phyloP scores from a whole-genome alignment of 1,284 basidiomycete species.

The Acaromyces ingoldii region DNA sequence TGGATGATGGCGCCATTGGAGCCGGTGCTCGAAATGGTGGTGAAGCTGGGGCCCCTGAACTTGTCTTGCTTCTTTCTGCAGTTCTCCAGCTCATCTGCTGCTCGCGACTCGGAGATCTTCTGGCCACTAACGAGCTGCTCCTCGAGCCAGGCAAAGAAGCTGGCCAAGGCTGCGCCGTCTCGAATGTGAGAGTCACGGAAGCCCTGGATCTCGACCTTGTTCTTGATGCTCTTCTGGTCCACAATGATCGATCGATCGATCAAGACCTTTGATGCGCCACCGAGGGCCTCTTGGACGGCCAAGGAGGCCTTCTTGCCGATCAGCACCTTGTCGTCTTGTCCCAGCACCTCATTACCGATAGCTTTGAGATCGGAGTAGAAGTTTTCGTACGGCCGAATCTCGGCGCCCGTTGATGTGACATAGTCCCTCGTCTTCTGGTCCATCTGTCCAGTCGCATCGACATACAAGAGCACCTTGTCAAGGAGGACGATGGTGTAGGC shows the following conservation, averaged over 20 bases:
- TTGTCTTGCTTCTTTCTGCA: conserved; percentile 71
- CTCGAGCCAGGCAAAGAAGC: conserved; percentile 83
- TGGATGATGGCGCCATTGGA: conserved; percentile 93
- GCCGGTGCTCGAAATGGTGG: conserved; percentile 81
- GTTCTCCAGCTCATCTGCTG: conserved; percentile 70
- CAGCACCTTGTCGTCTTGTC: conserved; percentile 21
- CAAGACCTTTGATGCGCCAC: conserved; percentile 31
- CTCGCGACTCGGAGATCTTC: conserved; percentile 75
- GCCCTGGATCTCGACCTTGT: conserved; percentile 75
- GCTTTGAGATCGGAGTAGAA: conserved; percentile 43
- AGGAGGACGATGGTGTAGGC: conserved; percentile 76
- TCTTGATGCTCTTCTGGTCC: conserved; percentile 85
- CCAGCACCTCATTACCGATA: conserved; percentile 21
- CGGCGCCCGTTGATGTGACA: conserved; percentile 63
- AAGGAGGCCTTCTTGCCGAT: conserved; percentile 44
- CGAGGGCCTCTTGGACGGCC: conserved; percentile 47
- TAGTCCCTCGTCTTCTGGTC: no score
- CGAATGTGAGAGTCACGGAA: conserved; percentile 84
- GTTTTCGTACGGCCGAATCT: conserved; percentile 65
- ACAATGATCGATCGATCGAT: conserved; percentile 60
- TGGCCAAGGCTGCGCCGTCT: conserved; percentile 81
- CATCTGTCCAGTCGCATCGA: conserved; percentile 64
- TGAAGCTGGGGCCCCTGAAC: conserved; percentile 84
- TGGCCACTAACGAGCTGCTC: conserved; percentile 66
- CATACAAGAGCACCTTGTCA: conserved; percentile 62